Conservation (phyloP, 148 eudicot genomes). For the Fagopyrum tataricum region DNA sequence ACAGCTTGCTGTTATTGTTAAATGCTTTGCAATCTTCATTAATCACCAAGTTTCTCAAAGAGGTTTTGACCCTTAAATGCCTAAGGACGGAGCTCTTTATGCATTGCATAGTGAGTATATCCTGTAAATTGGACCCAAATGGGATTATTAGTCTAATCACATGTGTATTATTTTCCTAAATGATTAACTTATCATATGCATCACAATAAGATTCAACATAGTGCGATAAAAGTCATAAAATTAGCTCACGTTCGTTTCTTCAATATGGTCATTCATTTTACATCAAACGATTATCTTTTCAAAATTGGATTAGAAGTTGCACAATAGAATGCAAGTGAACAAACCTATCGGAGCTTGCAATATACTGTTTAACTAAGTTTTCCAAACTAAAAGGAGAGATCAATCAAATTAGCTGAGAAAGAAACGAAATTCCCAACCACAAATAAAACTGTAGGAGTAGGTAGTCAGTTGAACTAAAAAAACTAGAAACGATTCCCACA, state of each 20-base stretch:
- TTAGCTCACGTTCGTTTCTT: not conserved
- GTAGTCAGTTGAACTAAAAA: slow-evolving; percentile 6
- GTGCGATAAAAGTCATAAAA: not conserved
- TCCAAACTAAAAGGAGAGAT: not conserved
- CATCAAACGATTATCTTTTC: not conserved
- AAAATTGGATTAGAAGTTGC: not conserved
- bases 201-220: not conserved
- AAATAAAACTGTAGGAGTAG: not conserved
- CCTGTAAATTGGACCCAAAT: not conserved
- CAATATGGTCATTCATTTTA: not conserved
- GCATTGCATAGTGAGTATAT: slow-evolving; percentile 36
- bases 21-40: slow-evolving; percentile 16
- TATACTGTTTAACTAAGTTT: slow-evolving; percentile 8
- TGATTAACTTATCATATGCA: not conserved
- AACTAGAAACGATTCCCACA: not conserved
- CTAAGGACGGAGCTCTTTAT: slow-evolving; percentile 33
- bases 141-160: not conserved
- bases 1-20: slow-evolving; percentile 19
- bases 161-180: not conserved
- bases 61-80: slow-evolving; percentile 36
- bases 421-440: slow-evolving; percentile 1
- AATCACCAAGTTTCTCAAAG: slow-evolving; percentile 17
- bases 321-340: not conserved
- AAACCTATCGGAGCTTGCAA: not conserved
- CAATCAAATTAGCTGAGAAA: not conserved